Base-by-base conservation (phyloP, 140 eudicot species). In the Erigeron philadelphicus region DNA sequence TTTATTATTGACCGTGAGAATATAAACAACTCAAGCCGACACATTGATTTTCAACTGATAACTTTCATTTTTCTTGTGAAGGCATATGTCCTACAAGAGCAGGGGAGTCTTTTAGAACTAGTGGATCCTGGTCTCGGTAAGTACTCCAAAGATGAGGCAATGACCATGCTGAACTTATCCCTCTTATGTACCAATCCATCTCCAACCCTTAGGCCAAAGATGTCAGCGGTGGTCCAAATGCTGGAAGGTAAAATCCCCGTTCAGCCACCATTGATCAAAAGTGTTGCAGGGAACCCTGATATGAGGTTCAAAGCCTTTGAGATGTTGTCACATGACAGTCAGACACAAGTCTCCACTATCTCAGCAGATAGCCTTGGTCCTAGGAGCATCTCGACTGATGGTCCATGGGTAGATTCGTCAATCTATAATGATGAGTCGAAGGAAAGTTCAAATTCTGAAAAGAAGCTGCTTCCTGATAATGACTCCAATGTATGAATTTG, bases 221-320 rank as follows among this genome's bases (percentile, higher is more conserved):
- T 88, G 95, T 85, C 89, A n/a, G 43, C 84, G 4, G 95, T 85
- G 12, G 85, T 81, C 60, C 79, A 82, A 68, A 81, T 85, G 87
- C 64, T 88, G 7, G 82, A 85, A 21, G 92, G 95, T n/a, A 80
- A 80, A 80, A 17, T 77, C 11, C 76, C 81, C 0, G 61, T 84
- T 43, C 83, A 70, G 43, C 77, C 86, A 9, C 88, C 84, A 5
- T 2, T 75, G 38, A 25, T 83, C 65, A 80, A 77, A 57, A 76
- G 64, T 7, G 76, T 15, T 18, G 70, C 61, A 10, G 53, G 67
- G 54, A 75, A 74, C 52, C 76, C 81, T 0, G 89, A 79, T 54
- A 48, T 74, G 77, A 79, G 79, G 60, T 79, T 84, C 72, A 84
- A 76, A 74, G 83, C 87, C 23, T 85, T 84, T 31, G 87, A 84